A percentile compares a stretch with the other conserved stretches of the same genome.
Conservation (phyloP, 1,284 basidiomycete species). For the Naganishia sp. region DNA sequence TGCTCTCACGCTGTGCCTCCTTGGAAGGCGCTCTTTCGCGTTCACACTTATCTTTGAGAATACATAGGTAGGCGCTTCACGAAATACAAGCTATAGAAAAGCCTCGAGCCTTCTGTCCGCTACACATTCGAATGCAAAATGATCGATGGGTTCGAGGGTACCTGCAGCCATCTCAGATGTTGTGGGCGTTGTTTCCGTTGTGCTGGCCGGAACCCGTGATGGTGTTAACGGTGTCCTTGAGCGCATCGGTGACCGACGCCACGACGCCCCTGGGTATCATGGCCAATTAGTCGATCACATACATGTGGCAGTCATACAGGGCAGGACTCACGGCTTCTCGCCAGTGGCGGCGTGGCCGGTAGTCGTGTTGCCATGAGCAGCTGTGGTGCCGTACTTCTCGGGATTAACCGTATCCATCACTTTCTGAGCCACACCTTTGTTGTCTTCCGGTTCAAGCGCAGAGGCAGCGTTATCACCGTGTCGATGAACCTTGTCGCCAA, state of each 20-base stretch:
- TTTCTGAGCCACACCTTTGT: conserved; percentile 24
- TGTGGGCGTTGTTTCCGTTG: neutral
- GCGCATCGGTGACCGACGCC: conserved; percentile 12
- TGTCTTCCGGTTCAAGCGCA: conserved; percentile 1
- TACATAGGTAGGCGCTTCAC: too few species aligned
- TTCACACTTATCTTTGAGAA: too few species aligned
- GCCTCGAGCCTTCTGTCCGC: too few species aligned
- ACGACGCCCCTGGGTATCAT: neutral
- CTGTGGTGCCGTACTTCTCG: conserved; percentile 10
- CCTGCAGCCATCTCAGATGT: neutral
- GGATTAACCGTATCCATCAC: conserved; percentile 23
- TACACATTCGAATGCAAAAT: too few species aligned
- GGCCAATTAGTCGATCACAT: neutral
- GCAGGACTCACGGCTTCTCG: conserved; percentile 6
- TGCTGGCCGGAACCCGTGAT: conserved; percentile 10
- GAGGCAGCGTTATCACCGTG: conserved; percentile 25
- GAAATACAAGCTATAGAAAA: too few species aligned
- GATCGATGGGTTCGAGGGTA: too few species aligned
- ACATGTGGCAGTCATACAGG: neutral
- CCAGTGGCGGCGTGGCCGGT: conserved; percentile 8
- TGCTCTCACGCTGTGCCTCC: too few species aligned
- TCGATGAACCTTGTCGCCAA: conserved; percentile 17
- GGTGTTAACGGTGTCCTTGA: conserved; percentile 22
- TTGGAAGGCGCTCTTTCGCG: too few species aligned
- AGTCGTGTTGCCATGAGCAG: neutral